Evolutionary conservation across 2,329 filamentous ascomycete genomes (phyloP), one percentile per base, ranked within the genome.

Genomic region (Seiridium cupressi): DNA sequence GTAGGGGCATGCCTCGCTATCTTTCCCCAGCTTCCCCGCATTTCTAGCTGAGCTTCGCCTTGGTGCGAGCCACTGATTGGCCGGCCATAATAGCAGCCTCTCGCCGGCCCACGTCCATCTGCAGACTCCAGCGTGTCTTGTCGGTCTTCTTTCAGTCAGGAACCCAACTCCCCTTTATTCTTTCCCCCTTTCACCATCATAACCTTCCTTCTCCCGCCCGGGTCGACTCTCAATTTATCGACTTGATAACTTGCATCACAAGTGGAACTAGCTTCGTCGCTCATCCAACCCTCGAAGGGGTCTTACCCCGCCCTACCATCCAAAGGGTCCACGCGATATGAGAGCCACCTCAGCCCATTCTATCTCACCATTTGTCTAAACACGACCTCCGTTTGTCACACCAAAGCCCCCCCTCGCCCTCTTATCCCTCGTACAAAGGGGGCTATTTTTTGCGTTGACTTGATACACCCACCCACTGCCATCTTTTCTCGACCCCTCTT

Each of bases 301-400:
- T 47, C 2, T 35, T 46, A 48, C 55, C 55, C 55, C 55, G 55
- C 55, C 32, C 55, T 34, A 7, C 32, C 31, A 32, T 36, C 44
- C 18, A 44, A 36, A 57, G 55, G 42, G 42, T 57, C 44, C 35
- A 55, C 55, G 55, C 44, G 55, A 38, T 57, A 57, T 57, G 31
- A 44, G 42, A 36, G 26, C 53, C 40, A 55, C 38, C 49, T 36
- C 31, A 51, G 38, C 9, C 49, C 49, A 42, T 32, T 53, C 49
- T 48, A 55, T 55, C 55, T 57, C 11, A 26, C 34, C 40, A 44
- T 57, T 13, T 18, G 26, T 46, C 26, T 32, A 55, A 55, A 38
- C 35, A 55, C 35, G 31, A 51, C 49, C 35, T 44, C 32, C 18
- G 55, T 48, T 57, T 57, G 55, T 57, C 44, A 47, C 34, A 51